Conservation (phyloP, 1,139 yeast species). For the Entelexis sorbosivorans region DNA sequence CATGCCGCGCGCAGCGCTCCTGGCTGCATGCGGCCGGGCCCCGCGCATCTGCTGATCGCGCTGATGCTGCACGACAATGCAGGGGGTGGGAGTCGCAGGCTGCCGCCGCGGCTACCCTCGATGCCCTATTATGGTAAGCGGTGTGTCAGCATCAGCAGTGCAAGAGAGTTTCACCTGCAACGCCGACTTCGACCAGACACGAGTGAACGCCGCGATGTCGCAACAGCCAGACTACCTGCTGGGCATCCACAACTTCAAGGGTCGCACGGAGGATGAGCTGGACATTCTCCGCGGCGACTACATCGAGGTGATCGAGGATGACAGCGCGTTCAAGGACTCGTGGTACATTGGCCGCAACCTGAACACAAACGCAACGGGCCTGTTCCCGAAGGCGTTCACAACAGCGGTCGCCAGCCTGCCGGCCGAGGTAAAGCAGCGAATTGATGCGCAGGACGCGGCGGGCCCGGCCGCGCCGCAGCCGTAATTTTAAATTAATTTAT, state of each 20-base stretch:
- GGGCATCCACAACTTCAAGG: slow-evolving; percentile 76
- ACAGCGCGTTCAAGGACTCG: slow-evolving; percentile 90
- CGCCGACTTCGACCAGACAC: slow-evolving; percentile 6
- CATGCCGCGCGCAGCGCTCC: not conserved
- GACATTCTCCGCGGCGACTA: slow-evolving; percentile 72
- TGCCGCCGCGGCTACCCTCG: not conserved
- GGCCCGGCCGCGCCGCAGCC: not conserved
- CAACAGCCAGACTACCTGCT: slow-evolving; percentile 28
- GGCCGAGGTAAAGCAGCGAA: slow-evolving; percentile 9
- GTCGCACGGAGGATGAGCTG: slow-evolving; percentile 83
- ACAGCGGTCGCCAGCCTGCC: slow-evolving; percentile 19
- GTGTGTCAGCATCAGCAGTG: not conserved
- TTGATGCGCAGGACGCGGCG: not conserved
- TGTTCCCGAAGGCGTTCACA: slow-evolving; percentile 75
- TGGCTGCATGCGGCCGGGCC: not conserved
- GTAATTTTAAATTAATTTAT: no score
- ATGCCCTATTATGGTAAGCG: not conserved
- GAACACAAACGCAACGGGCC: slow-evolving; percentile 60
- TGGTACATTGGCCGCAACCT: slow-evolving; percentile 82
- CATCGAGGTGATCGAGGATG: slow-evolving; percentile 82
- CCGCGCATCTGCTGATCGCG: not conserved
- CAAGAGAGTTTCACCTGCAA: slow-evolving; percentile 7
- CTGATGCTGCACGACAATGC: slow-evolving; percentile 5
- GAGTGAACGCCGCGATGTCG: slow-evolving; percentile 2
- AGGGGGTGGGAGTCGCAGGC: slow-evolving; percentile 4